Evolutionary conservation across 768 basidiomycete species (phyloP).

Genomic region (Leccinum uliginosum): DNA sequence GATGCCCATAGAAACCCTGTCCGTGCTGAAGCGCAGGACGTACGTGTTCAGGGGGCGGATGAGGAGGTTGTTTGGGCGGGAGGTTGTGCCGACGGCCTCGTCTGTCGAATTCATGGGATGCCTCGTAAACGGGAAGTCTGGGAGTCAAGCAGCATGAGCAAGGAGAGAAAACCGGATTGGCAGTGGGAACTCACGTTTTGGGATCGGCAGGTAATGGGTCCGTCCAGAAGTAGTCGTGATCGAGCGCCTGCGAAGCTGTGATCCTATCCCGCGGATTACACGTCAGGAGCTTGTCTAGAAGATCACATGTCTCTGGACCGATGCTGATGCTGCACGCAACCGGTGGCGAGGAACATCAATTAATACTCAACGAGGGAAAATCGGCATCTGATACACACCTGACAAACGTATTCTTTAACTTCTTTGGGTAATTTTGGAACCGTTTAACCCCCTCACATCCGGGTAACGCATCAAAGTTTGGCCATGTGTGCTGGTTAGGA

Average conservation of each 20-base stretch:
- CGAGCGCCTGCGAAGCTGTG: conserved; percentile 81
- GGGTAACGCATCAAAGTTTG: conserved; percentile 67
- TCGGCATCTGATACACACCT: conserved; percentile 40
- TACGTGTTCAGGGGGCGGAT: conserved; percentile 29
- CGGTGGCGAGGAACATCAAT: conserved; percentile 4
- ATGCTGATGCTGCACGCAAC: conserved; percentile 41
- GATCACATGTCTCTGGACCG: conserved; percentile 69
- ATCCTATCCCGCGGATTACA: conserved; percentile 82
- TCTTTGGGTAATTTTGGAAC: conserved; percentile 50
- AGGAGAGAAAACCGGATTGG: neutral
- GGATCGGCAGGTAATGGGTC: conserved; percentile 85
- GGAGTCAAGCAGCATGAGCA: neutral
- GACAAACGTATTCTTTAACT: conserved; percentile 54
- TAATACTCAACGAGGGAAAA: neutral
- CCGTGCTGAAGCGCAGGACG: conserved; percentile 32
- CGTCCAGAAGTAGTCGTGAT: conserved; percentile 94
- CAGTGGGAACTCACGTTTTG: conserved; percentile 50
- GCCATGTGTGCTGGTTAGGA: conserved; percentile 79
- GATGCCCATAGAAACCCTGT: conserved; percentile 26
- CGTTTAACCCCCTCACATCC: conserved; percentile 77
- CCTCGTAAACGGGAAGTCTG: conserved; percentile 72
- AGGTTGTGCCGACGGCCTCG: conserved; percentile 55
- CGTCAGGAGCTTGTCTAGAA: conserved; percentile 76
- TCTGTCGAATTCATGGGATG: conserved; percentile 80
- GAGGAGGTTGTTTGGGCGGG: conserved; percentile 24